Percentiles rank a stretch among this genome's conserved stretches.
These are phyloP conservation scores for Fusarium devonianum DNA, from an alignment of 2,329 filamentous ascomycete genomes.

Conservation along the genomic window DNA sequence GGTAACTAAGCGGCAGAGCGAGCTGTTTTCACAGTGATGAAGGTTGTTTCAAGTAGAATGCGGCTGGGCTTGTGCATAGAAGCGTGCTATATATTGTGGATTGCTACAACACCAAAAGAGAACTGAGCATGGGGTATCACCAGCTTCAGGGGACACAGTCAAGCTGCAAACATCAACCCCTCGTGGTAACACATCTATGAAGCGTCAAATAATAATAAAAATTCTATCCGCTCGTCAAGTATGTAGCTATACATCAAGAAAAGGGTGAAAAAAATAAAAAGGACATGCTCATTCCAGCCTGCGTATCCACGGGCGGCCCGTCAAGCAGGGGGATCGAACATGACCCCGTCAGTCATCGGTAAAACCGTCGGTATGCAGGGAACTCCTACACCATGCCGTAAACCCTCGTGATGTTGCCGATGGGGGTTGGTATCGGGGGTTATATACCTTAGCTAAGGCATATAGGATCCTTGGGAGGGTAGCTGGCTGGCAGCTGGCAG, in stretches of 20 bases:
- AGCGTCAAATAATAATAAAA: too few species aligned
- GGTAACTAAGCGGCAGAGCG: conserved; percentile 18
- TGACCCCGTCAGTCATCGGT: conserved; percentile 1
- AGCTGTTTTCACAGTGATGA: too few species aligned
- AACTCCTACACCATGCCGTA: conserved; percentile 1
- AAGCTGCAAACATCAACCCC: too few species aligned
- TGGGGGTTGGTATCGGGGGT: background rate
- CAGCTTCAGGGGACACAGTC: too few species aligned
- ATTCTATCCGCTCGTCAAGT: too few species aligned
- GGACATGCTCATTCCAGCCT: background rate
- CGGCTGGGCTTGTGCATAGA: too few species aligned
- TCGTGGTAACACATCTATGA: too few species aligned
- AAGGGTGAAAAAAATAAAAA: background rate
- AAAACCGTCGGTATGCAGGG: conserved; percentile 6
- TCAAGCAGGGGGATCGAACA: background rate
- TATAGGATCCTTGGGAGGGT: background rate
- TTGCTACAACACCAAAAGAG: too few species aligned
- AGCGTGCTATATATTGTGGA: too few species aligned
- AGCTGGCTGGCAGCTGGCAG: conserved; percentile 1
- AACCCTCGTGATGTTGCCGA: conserved; percentile 6
- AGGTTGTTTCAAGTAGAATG: too few species aligned
- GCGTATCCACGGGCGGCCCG: background rate
- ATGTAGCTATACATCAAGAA: too few species aligned
- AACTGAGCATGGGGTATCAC: too few species aligned
- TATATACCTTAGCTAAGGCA: conserved; percentile 8